Percentiles rank a stretch among this genome's conserved stretches.
Evolutionary conservation across 139 green algal genomes (phyloP).

Genomic region (Chlamydomonas sphaeroides): DNA sequence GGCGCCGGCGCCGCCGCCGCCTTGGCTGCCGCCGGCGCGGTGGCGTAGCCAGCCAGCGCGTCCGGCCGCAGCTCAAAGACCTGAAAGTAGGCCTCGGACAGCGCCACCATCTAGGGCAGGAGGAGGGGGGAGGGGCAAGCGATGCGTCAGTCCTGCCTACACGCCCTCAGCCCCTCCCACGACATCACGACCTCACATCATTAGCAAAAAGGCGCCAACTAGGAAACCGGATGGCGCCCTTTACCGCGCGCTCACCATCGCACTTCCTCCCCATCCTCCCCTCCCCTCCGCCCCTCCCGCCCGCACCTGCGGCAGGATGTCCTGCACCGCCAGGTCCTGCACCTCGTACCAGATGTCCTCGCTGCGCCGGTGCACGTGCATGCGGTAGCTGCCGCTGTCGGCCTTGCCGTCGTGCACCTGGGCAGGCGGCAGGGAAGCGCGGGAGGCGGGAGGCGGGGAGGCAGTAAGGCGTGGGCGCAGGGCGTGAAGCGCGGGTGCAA

Average conservation of each 20-base stretch:
- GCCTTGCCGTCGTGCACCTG: constrained; percentile 74
- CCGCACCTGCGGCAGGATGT: constrained; percentile 96
- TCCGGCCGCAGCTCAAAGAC: constrained; percentile 68
- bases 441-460: background rate
- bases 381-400: constrained; percentile 63
- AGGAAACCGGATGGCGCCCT: too few relatives aligned
- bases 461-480: too few relatives aligned
- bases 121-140: background rate
- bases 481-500: too few relatives aligned
- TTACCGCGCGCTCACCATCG: too few relatives aligned
- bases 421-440: background rate
- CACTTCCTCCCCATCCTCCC: background rate
- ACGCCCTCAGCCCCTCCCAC: too few relatives aligned
- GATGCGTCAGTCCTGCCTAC: too few relatives aligned
- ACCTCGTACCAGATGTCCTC: constrained; percentile 89
- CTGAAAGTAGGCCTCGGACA: constrained; percentile 94
- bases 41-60: background rate
- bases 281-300: background rate
- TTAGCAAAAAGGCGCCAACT: too few relatives aligned
- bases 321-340: constrained; percentile 91
- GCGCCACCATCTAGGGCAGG: constrained; percentile 77
- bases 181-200: too few relatives aligned
- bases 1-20: background rate
- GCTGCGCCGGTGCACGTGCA: constrained; percentile 84
- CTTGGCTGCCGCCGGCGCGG: background rate